These are phyloP conservation scores for Lepidium aucheri DNA, from an alignment of 345 rosid species.

Conservation along the genomic window DNA sequence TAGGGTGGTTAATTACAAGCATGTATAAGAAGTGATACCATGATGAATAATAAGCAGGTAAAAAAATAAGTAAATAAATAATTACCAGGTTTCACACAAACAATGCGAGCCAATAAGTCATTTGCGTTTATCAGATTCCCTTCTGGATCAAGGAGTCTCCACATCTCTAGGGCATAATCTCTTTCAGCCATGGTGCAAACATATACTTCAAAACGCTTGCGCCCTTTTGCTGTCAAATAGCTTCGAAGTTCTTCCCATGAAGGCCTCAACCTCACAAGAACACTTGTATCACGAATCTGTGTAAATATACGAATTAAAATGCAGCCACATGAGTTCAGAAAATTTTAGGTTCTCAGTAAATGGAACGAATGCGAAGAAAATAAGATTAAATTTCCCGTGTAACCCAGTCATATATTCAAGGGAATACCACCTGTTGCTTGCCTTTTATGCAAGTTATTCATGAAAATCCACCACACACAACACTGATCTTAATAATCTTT, in stretches of 20 bases:
- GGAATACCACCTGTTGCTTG: background rate
- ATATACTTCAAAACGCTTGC: conserved; percentile 98
- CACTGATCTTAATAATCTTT: background rate
- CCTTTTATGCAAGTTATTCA: background rate
- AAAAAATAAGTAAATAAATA: background rate
- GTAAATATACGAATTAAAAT: background rate
- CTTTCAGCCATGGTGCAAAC: conserved; percentile 99
- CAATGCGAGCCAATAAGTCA: conserved; percentile 74
- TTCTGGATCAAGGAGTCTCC: conserved; percentile 99
- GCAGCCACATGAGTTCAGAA: background rate
- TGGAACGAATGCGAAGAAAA: background rate
- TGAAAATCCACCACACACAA: background rate
- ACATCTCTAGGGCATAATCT: conserved; percentile 98
- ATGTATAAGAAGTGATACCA: conserved; percentile 1
- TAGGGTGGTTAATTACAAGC: conserved; percentile 23
- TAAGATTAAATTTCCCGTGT: background rate
- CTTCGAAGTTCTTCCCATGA: conserved; percentile 95
- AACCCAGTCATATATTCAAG: background rate
- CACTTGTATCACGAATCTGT: conserved; percentile 97
- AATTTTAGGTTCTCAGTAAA: background rate
- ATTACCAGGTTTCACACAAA: conserved; percentile 89
- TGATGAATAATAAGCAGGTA: background rate
- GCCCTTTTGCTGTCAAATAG: conserved; percentile 92
- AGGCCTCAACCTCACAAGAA: conserved; percentile 97
- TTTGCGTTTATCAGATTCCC: conserved; percentile 73